Evolutionary conservation across 352 stramenopile genomes (phyloP).

Genomic region (Pythium graminicola): DNA sequence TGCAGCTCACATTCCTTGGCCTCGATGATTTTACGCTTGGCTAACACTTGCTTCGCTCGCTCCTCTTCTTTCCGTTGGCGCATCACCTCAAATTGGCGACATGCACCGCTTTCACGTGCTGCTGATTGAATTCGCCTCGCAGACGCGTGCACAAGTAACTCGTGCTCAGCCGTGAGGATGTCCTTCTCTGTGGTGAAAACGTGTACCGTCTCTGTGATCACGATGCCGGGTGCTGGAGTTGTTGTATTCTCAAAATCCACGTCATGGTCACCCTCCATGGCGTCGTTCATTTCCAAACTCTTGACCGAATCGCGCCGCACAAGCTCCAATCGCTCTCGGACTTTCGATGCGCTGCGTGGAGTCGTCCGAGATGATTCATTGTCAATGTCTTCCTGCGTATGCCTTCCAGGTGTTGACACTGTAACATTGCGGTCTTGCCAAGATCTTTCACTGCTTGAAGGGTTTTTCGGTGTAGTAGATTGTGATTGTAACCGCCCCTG

Average conservation of each 20-base stretch:
- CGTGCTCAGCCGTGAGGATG: background rate
- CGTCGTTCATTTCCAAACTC: constrained; percentile 2
- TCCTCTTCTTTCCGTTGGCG: background rate
- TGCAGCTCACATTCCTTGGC: constrained; percentile 12
- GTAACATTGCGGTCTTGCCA: background rate
- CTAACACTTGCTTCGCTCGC: background rate
- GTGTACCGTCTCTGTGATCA: constrained; percentile 2
- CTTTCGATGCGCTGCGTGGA: constrained; percentile 19
- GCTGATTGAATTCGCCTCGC: constrained; percentile 18
- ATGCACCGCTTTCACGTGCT: background rate
- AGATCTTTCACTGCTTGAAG: too few species aligned
- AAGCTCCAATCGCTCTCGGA: constrained; percentile 30
- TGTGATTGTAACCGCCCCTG: too few species aligned
- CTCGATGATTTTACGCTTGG: background rate
- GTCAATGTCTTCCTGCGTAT: background rate
- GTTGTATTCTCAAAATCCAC: background rate
- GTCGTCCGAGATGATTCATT: background rate
- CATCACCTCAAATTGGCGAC: constrained; percentile 1
- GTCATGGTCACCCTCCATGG: background rate
- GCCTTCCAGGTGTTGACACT: background rate
- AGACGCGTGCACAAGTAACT: constrained; percentile 7
- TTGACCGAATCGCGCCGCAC: constrained; percentile 22
- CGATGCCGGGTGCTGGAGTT: background rate
- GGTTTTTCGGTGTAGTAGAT: too few species aligned
- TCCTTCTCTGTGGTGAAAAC: constrained; percentile 8